Percentiles rank a stretch among this genome's conserved stretches.
Evolutionary conservation across 768 basidiomycete genomes (phyloP).

Genomic region (Vishniacozyma victoriae): DNA sequence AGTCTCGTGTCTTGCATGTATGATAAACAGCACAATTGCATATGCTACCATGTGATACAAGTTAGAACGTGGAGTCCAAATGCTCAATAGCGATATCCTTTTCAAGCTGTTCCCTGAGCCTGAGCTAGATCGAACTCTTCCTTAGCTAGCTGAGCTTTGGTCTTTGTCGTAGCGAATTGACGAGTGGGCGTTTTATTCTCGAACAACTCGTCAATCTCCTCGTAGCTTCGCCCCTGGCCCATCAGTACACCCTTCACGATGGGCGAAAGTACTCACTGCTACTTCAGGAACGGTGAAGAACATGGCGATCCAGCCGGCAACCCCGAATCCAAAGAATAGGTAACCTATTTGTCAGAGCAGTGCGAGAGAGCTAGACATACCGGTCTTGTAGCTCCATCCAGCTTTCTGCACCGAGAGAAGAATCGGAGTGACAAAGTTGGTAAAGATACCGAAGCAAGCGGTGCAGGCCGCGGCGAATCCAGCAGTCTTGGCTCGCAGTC

Average conservation of each 20-base stretch:
- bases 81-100: too few species aligned
- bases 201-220: not conserved
- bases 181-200: not conserved
- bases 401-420: too few species aligned
- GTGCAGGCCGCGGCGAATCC: constrained; percentile 12
- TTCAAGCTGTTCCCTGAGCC: too few species aligned
- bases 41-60: too few species aligned
- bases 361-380: not conserved
- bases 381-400: not conserved
- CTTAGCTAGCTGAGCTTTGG: not conserved
- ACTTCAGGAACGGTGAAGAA: not conserved
- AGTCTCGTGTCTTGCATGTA: too few species aligned
- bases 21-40: too few species aligned
- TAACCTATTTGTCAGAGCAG: not conserved
- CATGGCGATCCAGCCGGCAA: not conserved
- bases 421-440: not conserved
- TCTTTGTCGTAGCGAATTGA: not conserved
- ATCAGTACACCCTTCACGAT: too few species aligned
- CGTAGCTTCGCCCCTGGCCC: too few species aligned
- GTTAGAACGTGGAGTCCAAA: too few species aligned
- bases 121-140: too few species aligned
- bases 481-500: constrained; percentile 19
- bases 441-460: not conserved
- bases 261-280: too few species aligned
- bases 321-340: not conserved